phyloP scores from a whole-genome alignment of 495 filamentous ascomycete species.

The Xylaria flabelliformis region DNA sequence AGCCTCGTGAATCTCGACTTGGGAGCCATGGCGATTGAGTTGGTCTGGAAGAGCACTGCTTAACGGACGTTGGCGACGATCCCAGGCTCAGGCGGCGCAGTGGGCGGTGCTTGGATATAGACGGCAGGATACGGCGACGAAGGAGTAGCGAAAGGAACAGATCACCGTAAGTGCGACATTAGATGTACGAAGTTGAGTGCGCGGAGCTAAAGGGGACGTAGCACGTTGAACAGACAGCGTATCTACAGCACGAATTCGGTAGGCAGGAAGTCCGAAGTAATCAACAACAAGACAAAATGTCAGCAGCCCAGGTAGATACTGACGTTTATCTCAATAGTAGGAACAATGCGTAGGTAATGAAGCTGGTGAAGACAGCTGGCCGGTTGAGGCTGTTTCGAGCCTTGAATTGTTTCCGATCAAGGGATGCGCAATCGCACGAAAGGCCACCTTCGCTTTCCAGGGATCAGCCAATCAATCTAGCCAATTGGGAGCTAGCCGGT shows the following conservation, averaged over 20 bases:
- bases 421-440: slow-evolving; percentile 28
- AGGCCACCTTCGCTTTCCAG: slow-evolving; percentile 43
- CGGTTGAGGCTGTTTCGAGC: slow-evolving; percentile 19
- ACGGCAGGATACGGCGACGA: slow-evolving; percentile 4
- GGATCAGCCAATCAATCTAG: slow-evolving; percentile 30
- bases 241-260: slow-evolving; percentile 12
- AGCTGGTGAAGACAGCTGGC: slow-evolving; percentile 27
- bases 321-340: slow-evolving; percentile 11
- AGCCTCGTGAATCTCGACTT: slow-evolving; percentile 93
- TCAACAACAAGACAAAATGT: not conserved
- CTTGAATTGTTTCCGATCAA: slow-evolving; percentile 10
- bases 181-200: slow-evolving; percentile 13
- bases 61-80: not conserved
- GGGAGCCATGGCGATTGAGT: slow-evolving; percentile 55
- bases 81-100: not conserved
- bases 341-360: slow-evolving; percentile 25
- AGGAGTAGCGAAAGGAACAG: slow-evolving; percentile 12
- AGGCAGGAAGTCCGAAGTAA: slow-evolving; percentile 20
- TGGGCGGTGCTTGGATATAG: not conserved
- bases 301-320: not conserved
- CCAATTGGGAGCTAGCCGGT: slow-evolving; percentile 26
- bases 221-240: slow-evolving; percentile 24
- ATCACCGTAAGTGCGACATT: slow-evolving; percentile 27
- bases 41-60: not conserved
- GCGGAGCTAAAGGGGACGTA: slow-evolving; percentile 20